Conservation (phyloP, 306 rosid genomes). For the Benincasa hispida region DNA sequence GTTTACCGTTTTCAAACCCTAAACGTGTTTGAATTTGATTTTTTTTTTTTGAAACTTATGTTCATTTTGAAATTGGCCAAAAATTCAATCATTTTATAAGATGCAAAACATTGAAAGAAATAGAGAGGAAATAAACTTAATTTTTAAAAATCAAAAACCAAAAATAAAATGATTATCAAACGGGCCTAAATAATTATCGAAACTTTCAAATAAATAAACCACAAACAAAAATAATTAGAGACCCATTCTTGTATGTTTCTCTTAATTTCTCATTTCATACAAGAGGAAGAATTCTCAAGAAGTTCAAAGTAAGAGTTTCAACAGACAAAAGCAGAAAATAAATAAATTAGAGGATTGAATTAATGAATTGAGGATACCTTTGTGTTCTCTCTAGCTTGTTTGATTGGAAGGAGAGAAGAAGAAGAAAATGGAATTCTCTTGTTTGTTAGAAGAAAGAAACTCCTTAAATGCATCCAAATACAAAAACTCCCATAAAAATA, state of each 20-base stretch:
- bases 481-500: not conserved
- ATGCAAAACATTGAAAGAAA: too few species aligned
- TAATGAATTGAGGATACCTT: not conserved
- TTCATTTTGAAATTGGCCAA: too few species aligned
- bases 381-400: not conserved
- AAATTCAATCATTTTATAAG: too few species aligned
- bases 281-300: too few species aligned
- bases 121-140: too few species aligned
- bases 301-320: too few species aligned
- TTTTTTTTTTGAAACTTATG: too few species aligned
- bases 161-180: too few species aligned
- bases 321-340: not conserved
- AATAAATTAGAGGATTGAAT: not conserved
- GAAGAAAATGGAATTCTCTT: not conserved
- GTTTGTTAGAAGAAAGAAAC: not conserved
- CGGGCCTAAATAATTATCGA: too few species aligned
- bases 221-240: not conserved
- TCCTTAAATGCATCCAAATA: not conserved
- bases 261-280: not conserved
- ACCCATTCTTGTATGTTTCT: not conserved
- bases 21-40: not conserved
- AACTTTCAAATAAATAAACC: too few species aligned
- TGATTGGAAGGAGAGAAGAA: not conserved
- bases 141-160: too few species aligned
- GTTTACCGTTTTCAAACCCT: not conserved